Evolutionary conservation across 2,329 filamentous ascomycete genomes (phyloP).

Genomic region (Penicillium brevicompactum): DNA sequence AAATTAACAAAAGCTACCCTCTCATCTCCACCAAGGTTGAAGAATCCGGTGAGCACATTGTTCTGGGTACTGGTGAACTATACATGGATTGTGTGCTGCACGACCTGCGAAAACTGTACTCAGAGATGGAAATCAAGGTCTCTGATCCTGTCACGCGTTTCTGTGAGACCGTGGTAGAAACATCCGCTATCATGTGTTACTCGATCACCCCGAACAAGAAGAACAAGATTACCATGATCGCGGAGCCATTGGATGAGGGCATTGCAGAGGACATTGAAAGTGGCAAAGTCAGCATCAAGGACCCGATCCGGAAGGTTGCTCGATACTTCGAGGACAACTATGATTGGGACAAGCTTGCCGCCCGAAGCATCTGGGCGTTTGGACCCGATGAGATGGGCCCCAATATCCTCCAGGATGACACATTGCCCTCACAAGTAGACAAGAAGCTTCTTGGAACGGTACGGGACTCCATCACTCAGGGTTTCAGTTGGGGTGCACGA

Average conservation of each 20-base stretch:
- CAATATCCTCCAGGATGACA: conserved; percentile 97
- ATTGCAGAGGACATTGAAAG: conserved; percentile 94
- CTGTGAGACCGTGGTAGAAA: conserved; percentile 96
- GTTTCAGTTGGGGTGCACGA: conserved; percentile 93
- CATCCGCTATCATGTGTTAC: conserved; percentile 96
- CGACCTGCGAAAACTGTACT: conserved; percentile 88
- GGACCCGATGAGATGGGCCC: conserved; percentile 92
- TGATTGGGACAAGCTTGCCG: conserved; percentile 93
- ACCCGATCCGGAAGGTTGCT: conserved; percentile 88
- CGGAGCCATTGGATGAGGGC: conserved; percentile 90
- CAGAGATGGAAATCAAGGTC: conserved; percentile 99
- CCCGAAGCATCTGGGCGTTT: conserved; percentile 97
- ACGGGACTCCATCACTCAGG: conserved; percentile 89
- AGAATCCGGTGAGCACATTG: conserved; percentile 93
- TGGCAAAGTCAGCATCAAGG: conserved; percentile 85
- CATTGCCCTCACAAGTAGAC: conserved; percentile 89
- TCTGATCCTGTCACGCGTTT: conserved; percentile 97
- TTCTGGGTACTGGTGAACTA: conserved; percentile 94
- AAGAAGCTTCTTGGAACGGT: conserved; percentile 86
- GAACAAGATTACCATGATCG: conserved; percentile 98
- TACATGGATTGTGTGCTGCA: conserved; percentile 99
- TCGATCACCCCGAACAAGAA: conserved; percentile 98
- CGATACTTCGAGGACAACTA: conserved; percentile 98
- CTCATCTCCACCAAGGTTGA: conserved; percentile 96
- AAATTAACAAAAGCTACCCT: conserved; percentile 97